These are phyloP conservation scores for Zymoseptoria brevis DNA, from an alignment of 2,329 filamentous ascomycete genomes.

Conservation along the genomic window DNA sequence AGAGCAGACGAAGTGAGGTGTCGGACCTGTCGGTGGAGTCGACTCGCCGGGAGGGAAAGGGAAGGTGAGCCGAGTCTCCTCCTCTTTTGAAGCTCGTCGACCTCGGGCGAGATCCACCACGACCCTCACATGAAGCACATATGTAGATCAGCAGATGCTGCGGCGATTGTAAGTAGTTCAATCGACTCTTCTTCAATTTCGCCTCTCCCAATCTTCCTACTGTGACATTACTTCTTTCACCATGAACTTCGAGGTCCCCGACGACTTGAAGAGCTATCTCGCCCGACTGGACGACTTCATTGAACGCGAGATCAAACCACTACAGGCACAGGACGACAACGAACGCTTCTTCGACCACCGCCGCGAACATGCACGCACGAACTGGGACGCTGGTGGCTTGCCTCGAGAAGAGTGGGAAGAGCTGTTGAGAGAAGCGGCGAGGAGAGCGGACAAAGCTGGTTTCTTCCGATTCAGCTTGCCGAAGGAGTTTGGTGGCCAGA, in stretches of 20 bases:
- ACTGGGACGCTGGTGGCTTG: conserved; percentile 52
- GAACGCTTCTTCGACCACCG: conserved; percentile 59
- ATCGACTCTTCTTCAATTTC: not conserved
- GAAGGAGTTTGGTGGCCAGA: conserved; percentile 47
- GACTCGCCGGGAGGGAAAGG: not conserved
- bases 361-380: conserved; percentile 53
- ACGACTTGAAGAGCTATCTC: conserved; percentile 43
- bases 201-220: not conserved
- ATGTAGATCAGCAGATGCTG: not conserved
- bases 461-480: conserved; percentile 55
- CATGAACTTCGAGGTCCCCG: conserved; percentile 52
- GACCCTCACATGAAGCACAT: not conserved
- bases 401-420: conserved; percentile 53
- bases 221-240: not conserved
- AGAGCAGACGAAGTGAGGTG: not conserved
- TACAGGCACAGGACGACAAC: conserved; percentile 51
- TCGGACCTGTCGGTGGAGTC: not conserved
- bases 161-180: not conserved
- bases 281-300: conserved; percentile 46
- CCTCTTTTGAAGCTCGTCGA: not conserved
- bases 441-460: conserved; percentile 50
- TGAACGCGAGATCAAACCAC: conserved; percentile 43
- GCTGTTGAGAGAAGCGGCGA: conserved; percentile 42
- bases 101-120: not conserved
- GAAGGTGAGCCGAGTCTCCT: not conserved